Percentiles rank a stretch among this genome's conserved stretches.
Evolutionary conservation across 2,329 filamentous ascomycete genomes (phyloP).

Genomic region (Blastomyces silverae): DNA sequence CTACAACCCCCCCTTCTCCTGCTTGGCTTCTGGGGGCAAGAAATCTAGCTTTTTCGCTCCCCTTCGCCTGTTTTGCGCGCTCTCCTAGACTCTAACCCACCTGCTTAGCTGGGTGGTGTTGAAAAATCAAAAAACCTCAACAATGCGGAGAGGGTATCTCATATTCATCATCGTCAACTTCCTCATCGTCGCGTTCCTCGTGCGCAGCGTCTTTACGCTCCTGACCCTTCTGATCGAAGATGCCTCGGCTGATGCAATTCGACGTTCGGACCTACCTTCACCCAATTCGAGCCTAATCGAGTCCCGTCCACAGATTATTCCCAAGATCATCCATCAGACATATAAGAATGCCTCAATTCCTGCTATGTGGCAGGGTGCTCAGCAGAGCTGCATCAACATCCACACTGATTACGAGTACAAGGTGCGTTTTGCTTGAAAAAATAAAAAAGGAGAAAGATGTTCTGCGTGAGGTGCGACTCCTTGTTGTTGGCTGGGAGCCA

Average conservation of each 20-base stretch:
- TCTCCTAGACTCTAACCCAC: not conserved
- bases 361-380: conserved; percentile 57
- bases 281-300: conserved; percentile 56
- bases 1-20: not conserved
- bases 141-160: conserved; percentile 54
- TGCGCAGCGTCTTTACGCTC: conserved; percentile 64
- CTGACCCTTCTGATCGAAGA: conserved; percentile 63
- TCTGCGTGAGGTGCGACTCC: not conserved
- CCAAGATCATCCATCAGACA: conserved; percentile 72
- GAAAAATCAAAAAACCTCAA: conserved; percentile 17
- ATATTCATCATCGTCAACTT: conserved; percentile 61
- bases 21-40: conserved; percentile 1
- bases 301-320: conserved; percentile 56
- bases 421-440: conserved; percentile 38
- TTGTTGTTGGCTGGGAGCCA: not conserved
- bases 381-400: conserved; percentile 59
- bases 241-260: conserved; percentile 60
- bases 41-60: conserved; percentile 5
- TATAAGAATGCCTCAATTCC: conserved; percentile 66
- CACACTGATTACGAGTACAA: conserved; percentile 70
- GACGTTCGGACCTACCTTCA: conserved; percentile 58
- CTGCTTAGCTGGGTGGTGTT: not conserved
- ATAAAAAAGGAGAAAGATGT: not conserved
- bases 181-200: conserved; percentile 55
- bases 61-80: not conserved